Conservation (phyloP, 2,329 filamentous ascomycete species). For the Arthrobotrys iridis region DNA sequence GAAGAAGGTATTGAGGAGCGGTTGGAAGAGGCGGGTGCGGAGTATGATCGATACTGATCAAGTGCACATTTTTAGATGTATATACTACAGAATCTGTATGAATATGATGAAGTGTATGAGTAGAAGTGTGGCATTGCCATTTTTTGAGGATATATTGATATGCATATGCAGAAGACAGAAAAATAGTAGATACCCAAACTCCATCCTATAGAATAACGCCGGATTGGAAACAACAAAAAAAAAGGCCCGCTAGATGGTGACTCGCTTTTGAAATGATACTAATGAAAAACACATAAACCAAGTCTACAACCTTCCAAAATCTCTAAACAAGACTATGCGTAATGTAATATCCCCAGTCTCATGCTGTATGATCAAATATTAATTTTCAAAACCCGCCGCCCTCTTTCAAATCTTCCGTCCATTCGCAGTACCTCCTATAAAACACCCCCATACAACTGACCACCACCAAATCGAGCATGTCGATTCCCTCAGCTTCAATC, state of each 20-base stretch:
- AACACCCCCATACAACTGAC: conserved; percentile 91
- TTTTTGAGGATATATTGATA: too few relatives aligned
- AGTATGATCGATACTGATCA: neutral
- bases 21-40: neutral
- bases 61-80: too few relatives aligned
- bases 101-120: too few relatives aligned
- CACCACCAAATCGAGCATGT: conserved; percentile 93
- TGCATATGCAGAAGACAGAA: too few relatives aligned
- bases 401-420: conserved; percentile 49
- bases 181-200: neutral
- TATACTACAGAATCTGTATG: too few relatives aligned
- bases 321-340: neutral
- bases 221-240: neutral
- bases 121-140: too few relatives aligned
- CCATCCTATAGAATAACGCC: neutral
- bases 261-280: neutral
- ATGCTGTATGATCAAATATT: neutral
- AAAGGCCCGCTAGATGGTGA: neutral
- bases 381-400: conserved; percentile 10
- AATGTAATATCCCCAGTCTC: neutral
- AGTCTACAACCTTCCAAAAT: too few relatives aligned
- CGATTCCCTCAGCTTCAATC: conserved; percentile 85
- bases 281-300: neutral
- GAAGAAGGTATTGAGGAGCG: conserved; percentile 21
- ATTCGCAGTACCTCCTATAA: conserved; percentile 83